These are phyloP conservation scores for Apocynum venetum DNA, from an alignment of 257 asterid genomes.

Conservation along the genomic window DNA sequence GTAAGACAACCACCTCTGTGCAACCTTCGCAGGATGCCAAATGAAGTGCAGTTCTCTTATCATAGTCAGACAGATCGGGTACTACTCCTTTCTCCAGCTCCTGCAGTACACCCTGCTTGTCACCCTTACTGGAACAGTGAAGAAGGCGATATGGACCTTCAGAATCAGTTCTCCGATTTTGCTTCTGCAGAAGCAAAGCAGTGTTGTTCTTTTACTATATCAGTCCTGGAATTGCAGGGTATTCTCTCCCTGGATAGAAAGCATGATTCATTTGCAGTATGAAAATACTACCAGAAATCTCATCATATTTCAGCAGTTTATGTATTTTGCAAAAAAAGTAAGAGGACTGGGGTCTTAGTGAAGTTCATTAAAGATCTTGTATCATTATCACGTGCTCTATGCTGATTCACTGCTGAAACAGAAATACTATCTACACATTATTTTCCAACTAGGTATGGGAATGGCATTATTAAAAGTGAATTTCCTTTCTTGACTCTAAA, in stretches of 20 bases:
- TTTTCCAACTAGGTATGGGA: neutral
- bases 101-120: conserved; percentile 52
- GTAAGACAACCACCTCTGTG: conserved; percentile 43
- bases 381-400: neutral
- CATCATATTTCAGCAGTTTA: neutral
- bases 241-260: neutral
- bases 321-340: neutral
- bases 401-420: neutral
- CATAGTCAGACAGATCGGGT: conserved; percentile 53
- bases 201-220: neutral
- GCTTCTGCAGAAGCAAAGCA: conserved; percentile 17
- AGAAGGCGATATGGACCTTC: conserved; percentile 59
- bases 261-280: neutral
- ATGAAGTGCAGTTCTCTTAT: conserved; percentile 64
- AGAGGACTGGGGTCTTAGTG: neutral
- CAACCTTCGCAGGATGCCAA: conserved; percentile 67
- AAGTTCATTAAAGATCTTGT: neutral
- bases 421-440: neutral
- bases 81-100: conserved; percentile 49
- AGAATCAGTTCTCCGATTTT: conserved; percentile 32
- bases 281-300: neutral
- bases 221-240: neutral
- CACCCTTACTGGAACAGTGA: conserved; percentile 60
- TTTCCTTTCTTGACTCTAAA: neutral
- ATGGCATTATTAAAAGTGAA: neutral